These are phyloP conservation scores for Penicillium sp. DNA, from an alignment of 2,329 filamentous ascomycete genomes.

Conservation along the genomic window DNA sequence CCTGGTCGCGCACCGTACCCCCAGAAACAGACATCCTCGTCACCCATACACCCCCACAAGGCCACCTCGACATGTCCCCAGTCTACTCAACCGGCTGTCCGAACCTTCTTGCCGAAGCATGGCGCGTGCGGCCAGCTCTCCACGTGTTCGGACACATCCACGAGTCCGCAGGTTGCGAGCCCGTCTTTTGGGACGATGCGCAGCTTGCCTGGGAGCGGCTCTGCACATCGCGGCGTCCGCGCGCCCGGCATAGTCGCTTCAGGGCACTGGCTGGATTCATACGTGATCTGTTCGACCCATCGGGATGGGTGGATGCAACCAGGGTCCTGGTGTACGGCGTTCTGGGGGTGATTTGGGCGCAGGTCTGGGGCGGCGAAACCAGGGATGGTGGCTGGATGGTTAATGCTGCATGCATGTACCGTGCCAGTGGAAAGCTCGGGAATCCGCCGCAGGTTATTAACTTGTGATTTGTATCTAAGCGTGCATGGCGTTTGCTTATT, in stretches of 20 bases:
- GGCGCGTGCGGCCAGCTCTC: conserved; percentile 69
- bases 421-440: conserved; percentile 33
- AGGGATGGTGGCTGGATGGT: conserved; percentile 54
- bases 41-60: conserved; percentile 75
- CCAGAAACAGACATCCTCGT: conserved; percentile 72
- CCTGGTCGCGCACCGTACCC: conserved; percentile 72
- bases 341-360: conserved; percentile 59
- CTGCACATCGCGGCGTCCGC: conserved; percentile 39
- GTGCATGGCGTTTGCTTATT: conserved; percentile 1
- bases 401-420: conserved; percentile 56
- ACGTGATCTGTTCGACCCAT: conserved; percentile 37
- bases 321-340: conserved; percentile 54
- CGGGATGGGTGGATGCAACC: conserved; percentile 49
- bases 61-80: conserved; percentile 60
- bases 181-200: conserved; percentile 71
- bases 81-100: conserved; percentile 68
- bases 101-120: conserved; percentile 67
- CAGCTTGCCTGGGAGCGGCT: conserved; percentile 71
- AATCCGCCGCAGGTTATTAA: conserved; percentile 41
- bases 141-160: conserved; percentile 88
- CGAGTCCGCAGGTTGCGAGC: conserved; percentile 67
- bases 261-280: conserved; percentile 28
- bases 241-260: conserved; percentile 25
- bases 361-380: conserved; percentile 56
- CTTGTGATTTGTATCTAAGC: conserved; percentile 17